Base-by-base conservation (phyloP, 805 yeast genomes). In the Candida insectorum region DNA sequence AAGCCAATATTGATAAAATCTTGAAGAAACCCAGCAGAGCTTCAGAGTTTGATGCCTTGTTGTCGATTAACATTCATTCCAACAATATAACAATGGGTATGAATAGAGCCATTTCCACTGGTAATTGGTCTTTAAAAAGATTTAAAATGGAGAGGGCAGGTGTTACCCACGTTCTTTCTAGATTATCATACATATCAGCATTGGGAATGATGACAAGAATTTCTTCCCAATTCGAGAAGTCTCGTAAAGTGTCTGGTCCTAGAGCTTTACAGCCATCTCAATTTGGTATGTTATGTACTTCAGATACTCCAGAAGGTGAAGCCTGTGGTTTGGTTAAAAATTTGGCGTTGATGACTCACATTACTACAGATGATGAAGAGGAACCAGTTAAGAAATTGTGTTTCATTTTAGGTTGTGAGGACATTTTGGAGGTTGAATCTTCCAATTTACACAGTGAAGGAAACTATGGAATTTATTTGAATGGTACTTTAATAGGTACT, bases 141-240 rank as follows among this genome's bases (percentile, higher is more conserved):
- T 93, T 93, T 71, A 91, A 89, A 81, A 93, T 93, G 99, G 98
- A 93, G 64, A 77, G 98, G 41, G 98, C 98, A 0, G 98, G 98
- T 65, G 98, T 93, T 33, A 93, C 98, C 3, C 98, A 93, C 58
- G 97, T 93, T 24, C 69, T 93, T 36, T 83, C 95, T 39, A 76
- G 98, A 53, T 65, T 93, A 38, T 85, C 96, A 14, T 93, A 87
- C 58, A 91, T 93, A 28, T 81, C 95, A 6, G 98, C 98, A 0
- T 66, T 93, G 40, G 98, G 98, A 51, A 93, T 93, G 98, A 93
- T 93, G 98, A 93, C 98, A 9, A 83, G 98, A 68, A 93, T 93
- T 34, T 86, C 97, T 5, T 91, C 97, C n/a, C 98, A 93, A 62
- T 93, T 93, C 53, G 98, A 93, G 59, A 93, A 93, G 58, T 88